Percentiles rank a stretch among this genome's conserved stretches.
These are phyloP conservation scores for Discostella stelligeroides DNA, from an alignment of 108 stramenopile species.

Conservation along the genomic window DNA sequence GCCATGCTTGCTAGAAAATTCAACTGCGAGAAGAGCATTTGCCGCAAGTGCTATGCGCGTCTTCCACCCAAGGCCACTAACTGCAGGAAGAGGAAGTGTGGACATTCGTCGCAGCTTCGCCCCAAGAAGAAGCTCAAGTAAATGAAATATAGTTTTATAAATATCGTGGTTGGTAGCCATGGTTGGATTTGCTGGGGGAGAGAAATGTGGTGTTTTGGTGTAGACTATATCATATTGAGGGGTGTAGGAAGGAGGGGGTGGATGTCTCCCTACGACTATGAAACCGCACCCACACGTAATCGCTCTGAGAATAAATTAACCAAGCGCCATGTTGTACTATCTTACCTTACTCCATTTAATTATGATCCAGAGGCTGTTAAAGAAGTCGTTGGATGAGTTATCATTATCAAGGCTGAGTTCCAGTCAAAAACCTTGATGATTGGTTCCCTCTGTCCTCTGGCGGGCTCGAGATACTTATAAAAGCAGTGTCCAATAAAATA, in stretches of 20 bases:
- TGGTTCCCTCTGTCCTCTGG: too few species aligned
- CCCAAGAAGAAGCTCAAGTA: conserved; percentile 99
- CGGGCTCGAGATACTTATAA: too few species aligned
- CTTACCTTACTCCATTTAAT: too few species aligned
- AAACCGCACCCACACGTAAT: conserved; percentile 1
- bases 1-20: conserved; percentile 97
- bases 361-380: too few species aligned
- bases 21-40: conserved; percentile 99
- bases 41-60: conserved; percentile 99
- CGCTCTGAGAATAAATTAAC: conserved; percentile 20
- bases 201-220: background rate
- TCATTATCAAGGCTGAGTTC: too few species aligned
- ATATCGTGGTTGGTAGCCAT: too few species aligned
- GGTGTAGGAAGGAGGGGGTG: background rate
- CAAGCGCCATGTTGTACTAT: conserved; percentile 1
- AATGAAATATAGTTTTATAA: background rate
- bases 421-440: too few species aligned
- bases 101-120: conserved; percentile 98
- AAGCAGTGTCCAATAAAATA: too few species aligned
- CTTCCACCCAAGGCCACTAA: conserved; percentile 99
- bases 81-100: conserved; percentile 99
- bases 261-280: background rate
- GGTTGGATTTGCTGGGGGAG: background rate
- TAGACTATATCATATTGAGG: too few species aligned
- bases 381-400: too few species aligned